Evolutionary conservation across 2,329 filamentous ascomycete genomes (phyloP).

Genomic region (Beauveria medogensis): DNA sequence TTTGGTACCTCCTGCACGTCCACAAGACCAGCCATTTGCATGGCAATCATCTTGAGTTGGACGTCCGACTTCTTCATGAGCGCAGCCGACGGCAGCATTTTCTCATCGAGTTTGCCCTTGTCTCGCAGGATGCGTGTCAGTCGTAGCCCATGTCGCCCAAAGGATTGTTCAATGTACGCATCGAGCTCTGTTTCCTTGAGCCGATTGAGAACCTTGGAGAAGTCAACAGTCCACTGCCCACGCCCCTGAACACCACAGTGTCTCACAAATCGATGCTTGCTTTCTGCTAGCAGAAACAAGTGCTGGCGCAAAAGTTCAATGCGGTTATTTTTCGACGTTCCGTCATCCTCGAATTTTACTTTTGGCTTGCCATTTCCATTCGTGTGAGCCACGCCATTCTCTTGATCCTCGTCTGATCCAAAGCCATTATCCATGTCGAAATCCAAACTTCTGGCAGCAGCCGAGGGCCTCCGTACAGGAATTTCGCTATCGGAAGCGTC

Average conservation of each 20-base stretch:
- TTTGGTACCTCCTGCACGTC: slow-evolving; percentile 92
- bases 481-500: slow-evolving; percentile 20
- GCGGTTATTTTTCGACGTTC: slow-evolving; percentile 34
- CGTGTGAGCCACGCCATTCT: slow-evolving; percentile 26
- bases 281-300: slow-evolving; percentile 62
- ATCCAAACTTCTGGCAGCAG: background rate
- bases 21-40: slow-evolving; percentile 79
- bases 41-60: slow-evolving; percentile 72
- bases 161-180: slow-evolving; percentile 67
- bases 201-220: slow-evolving; percentile 59
- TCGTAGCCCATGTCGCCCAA: slow-evolving; percentile 68
- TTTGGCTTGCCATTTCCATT: slow-evolving; percentile 31
- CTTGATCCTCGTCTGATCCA: slow-evolving; percentile 29
- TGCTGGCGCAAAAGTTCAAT: slow-evolving; percentile 61
- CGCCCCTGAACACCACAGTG: slow-evolving; percentile 55
- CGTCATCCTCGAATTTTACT: slow-evolving; percentile 45
- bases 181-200: slow-evolving; percentile 75
- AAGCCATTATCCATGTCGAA: slow-evolving; percentile 17
- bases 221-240: slow-evolving; percentile 79
- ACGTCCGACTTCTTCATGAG: slow-evolving; percentile 82
- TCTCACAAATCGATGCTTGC: slow-evolving; percentile 59
- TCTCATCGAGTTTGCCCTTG: slow-evolving; percentile 92
- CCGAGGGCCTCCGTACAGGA: slow-evolving; percentile 2
- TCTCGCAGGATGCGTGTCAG: slow-evolving; percentile 78
- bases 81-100: slow-evolving; percentile 69